Conservation (phyloP, 1,284 basidiomycete genomes). For the Apiotrichum siamense region DNA sequence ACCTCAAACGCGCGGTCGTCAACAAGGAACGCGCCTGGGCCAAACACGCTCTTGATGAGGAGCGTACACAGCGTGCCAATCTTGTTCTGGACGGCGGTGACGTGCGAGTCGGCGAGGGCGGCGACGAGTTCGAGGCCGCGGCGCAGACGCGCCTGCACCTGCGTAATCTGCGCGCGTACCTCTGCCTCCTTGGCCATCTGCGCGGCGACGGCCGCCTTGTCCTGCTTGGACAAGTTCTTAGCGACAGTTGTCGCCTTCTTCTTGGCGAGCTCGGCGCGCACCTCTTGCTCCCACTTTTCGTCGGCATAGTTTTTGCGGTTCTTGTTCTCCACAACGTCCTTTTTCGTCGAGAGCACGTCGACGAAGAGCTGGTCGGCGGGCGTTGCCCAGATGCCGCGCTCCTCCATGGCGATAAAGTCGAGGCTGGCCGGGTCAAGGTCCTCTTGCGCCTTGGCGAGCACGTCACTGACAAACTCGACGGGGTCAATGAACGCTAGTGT, state of each 20-base stretch:
- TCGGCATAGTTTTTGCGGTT: conserved; percentile 84
- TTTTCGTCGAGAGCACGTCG: conserved; percentile 65
- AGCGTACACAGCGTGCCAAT: conserved; percentile 58
- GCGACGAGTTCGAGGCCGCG: conserved; percentile 64
- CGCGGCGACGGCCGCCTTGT: conserved; percentile 67
- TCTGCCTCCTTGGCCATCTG: conserved; percentile 72
- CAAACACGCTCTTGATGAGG: conserved; percentile 61
- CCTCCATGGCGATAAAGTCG: conserved; percentile 61
- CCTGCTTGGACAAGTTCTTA: conserved; percentile 67
- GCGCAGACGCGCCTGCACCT: conserved; percentile 55
- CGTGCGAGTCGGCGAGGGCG: conserved; percentile 58
- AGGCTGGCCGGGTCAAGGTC: conserved; percentile 61
- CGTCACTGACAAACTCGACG: conserved; percentile 57
- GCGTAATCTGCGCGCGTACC: conserved; percentile 58
- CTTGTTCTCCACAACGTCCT: conserved; percentile 53
- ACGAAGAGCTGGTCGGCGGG: conserved; percentile 70
- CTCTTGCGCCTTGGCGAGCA: conserved; percentile 60
- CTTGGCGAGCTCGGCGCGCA: conserved; percentile 72
- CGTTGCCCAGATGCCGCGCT: conserved; percentile 76
- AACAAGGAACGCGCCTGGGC: conserved; percentile 57
- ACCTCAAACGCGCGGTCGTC: conserved; percentile 62
- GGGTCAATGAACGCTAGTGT: conserved; percentile 77
- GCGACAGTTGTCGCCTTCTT: conserved; percentile 56
- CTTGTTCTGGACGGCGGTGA: conserved; percentile 56
- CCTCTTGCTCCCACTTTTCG: conserved; percentile 86